Conservation (phyloP, 306 rosid genomes). For the Vigna trinervia region DNA sequence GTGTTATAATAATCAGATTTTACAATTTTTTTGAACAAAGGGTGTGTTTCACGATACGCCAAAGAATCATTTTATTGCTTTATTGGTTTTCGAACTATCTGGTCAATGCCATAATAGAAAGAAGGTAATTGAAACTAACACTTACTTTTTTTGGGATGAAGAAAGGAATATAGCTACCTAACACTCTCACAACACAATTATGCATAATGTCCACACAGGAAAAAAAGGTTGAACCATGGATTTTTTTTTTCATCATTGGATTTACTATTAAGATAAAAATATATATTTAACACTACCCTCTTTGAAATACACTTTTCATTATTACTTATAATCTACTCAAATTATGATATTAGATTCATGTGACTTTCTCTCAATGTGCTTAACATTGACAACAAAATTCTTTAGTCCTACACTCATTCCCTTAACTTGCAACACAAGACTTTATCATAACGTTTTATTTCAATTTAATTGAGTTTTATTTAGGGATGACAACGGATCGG, state of each 20-base stretch:
- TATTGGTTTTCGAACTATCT: background rate
- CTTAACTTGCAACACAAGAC: too few relatives aligned
- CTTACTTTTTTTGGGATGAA: background rate
- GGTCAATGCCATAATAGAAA: background rate
- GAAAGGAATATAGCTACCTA: background rate
- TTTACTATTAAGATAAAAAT: conserved; percentile 1
- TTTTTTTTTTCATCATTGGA: background rate
- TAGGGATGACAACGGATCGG: too few relatives aligned
- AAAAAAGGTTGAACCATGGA: background rate
- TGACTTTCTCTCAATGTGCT: background rate
- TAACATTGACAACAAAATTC: too few relatives aligned
- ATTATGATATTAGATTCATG: background rate
- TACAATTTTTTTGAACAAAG: background rate
- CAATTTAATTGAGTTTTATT: too few relatives aligned
- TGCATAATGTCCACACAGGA: background rate
- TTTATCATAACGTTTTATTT: too few relatives aligned
- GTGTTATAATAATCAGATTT: too few relatives aligned
- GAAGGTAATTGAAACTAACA: background rate
- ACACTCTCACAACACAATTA: background rate
- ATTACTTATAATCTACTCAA: background rate
- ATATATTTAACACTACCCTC: background rate
- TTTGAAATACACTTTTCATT: background rate
- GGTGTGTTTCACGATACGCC: background rate
- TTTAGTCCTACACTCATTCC: too few relatives aligned
- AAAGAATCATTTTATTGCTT: background rate